Conservation (phyloP, 2,329 filamentous ascomycete species). For the Xylariaceae sp. region DNA sequence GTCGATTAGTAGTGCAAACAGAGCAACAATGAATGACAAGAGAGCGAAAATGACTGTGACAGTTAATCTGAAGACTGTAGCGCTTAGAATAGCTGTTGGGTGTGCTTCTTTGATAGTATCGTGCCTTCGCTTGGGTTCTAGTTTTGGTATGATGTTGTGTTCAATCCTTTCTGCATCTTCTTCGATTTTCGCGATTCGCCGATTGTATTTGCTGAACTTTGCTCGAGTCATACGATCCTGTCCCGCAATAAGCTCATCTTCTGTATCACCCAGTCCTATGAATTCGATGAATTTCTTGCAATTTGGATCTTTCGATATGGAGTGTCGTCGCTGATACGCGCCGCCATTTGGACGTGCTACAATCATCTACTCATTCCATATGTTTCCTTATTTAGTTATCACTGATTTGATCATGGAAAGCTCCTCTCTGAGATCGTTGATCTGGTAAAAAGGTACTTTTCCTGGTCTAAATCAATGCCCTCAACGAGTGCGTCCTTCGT, state of each 20-base stretch:
- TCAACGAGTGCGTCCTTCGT: neutral
- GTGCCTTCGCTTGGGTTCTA: constrained; percentile 11
- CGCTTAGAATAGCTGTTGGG: constrained; percentile 4
- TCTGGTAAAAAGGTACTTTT: constrained; percentile 9
- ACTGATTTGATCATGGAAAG: constrained; percentile 15
- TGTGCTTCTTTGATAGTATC: constrained; percentile 10
- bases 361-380: constrained; percentile 33
- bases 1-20: constrained; percentile 11
- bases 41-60: constrained; percentile 10
- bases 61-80: constrained; percentile 9
- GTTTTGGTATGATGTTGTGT: neutral
- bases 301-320: too few species aligned
- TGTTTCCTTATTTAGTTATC: constrained; percentile 9
- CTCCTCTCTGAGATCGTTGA: constrained; percentile 14
- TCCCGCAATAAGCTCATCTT: too few species aligned
- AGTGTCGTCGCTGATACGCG: too few species aligned
- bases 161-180: constrained; percentile 9
- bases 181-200: constrained; percentile 7
- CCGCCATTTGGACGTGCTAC: constrained; percentile 32
- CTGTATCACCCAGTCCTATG: too few species aligned
- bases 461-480: constrained; percentile 9
- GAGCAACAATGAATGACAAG: constrained; percentile 1
- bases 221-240: neutral
- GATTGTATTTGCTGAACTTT: constrained; percentile 5
- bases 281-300: too few species aligned